Evolutionary conservation across 2,329 filamentous ascomycete species (phyloP).

Genomic region (Pseudomassariella vexata): DNA sequence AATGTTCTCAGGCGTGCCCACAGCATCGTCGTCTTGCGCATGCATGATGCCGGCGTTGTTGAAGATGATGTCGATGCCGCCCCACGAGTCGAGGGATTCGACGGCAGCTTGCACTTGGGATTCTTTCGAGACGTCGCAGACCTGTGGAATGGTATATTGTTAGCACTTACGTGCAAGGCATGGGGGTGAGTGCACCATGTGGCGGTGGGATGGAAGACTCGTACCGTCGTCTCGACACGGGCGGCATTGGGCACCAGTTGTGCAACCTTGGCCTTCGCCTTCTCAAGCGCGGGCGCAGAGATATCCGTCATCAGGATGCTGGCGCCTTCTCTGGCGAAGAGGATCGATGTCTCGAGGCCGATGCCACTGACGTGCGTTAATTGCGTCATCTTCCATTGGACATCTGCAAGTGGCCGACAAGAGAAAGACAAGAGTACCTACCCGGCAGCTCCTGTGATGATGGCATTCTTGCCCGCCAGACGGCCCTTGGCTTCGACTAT

Average conservation of each 20-base stretch:
- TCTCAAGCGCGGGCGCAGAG: conserved; percentile 70
- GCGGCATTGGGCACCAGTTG: conserved; percentile 59
- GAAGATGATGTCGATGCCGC: conserved; percentile 87
- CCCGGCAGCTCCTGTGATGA: conserved; percentile 84
- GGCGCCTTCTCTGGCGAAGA: conserved; percentile 85
- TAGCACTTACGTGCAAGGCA: no score
- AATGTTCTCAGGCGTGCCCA: conserved; percentile 81
- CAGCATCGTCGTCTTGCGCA: conserved; percentile 69
- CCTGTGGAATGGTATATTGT: conserved; percentile 14
- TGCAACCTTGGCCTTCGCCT: conserved; percentile 68
- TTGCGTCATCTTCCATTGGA: no score
- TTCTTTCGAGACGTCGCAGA: conserved; percentile 83
- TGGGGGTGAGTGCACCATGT: no score
- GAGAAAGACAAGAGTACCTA: conserved; percentile 46
- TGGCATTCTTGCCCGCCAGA: conserved; percentile 54
- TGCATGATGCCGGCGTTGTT: conserved; percentile 99
- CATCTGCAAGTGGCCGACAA: not conserved
- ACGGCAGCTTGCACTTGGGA: conserved; percentile 69
- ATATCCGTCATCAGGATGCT: conserved; percentile 83
- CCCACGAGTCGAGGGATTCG: conserved; percentile 72
- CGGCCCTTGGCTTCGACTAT: conserved; percentile 34
- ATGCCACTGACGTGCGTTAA: conserved; percentile 61
- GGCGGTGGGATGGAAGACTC: no score
- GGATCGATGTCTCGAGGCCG: conserved; percentile 84
- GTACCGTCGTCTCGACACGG: conserved; percentile 55